Conservation (phyloP, 129 eudicot genomes). For the Flaveria bidentis region DNA sequence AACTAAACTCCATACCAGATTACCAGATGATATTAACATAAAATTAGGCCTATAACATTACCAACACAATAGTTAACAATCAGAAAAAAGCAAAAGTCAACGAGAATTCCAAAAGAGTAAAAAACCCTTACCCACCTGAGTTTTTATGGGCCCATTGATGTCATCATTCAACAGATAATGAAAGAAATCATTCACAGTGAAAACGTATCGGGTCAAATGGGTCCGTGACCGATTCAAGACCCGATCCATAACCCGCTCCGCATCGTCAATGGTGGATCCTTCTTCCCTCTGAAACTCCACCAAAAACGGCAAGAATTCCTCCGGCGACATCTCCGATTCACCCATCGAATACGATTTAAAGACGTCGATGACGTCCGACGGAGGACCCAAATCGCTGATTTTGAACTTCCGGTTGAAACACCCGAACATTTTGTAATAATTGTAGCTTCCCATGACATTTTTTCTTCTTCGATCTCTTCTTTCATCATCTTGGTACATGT, state of each 20-base stretch:
- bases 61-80: background rate
- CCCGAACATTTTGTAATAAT: slow-evolving; percentile 88
- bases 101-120: background rate
- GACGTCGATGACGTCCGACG: slow-evolving; percentile 67
- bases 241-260: slow-evolving; percentile 47
- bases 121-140: slow-evolving; percentile 41
- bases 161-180: slow-evolving; percentile 61
- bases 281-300: slow-evolving; percentile 61
- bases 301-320: slow-evolving; percentile 59
- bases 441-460: slow-evolving; percentile 55
- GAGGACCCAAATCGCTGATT: slow-evolving; percentile 66
- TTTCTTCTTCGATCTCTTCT: slow-evolving; percentile 34
- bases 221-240: slow-evolving; percentile 43
- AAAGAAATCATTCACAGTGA: slow-evolving; percentile 67
- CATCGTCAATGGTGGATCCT: slow-evolving; percentile 40
- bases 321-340: slow-evolving; percentile 53
- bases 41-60: background rate
- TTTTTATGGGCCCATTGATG: slow-evolving; percentile 69
- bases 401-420: slow-evolving; percentile 78
- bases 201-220: slow-evolving; percentile 45
- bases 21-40: background rate
- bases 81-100: background rate
- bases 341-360: slow-evolving; percentile 45
- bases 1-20: slow-evolving; percentile 5
- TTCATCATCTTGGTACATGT: slow-evolving; percentile 37